Conservation (phyloP, 192 early-diverging fungal genomes). For the Backusella macrospora region DNA sequence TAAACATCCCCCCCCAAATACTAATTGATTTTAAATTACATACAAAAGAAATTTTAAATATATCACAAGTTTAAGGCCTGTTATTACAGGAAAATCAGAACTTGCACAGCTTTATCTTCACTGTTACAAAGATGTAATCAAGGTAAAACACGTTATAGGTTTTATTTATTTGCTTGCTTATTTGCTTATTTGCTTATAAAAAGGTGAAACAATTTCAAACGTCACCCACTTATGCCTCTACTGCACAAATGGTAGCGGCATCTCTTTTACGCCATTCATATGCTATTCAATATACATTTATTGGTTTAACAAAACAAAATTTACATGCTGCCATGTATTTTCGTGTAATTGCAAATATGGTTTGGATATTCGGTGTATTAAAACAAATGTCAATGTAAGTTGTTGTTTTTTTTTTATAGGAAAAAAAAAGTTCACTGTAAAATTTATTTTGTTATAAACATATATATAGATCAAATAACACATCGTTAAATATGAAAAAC, state of each 20-base stretch:
- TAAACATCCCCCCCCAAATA: too few relatives aligned
- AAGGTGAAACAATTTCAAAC: constrained; percentile 42
- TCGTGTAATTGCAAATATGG: constrained; percentile 51
- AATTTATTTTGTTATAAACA: neutral
- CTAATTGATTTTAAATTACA: too few relatives aligned
- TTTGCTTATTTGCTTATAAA: neutral
- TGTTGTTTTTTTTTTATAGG: neutral
- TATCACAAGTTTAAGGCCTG: constrained; percentile 41
- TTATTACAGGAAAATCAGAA: constrained; percentile 46
- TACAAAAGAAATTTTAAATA: constrained; percentile 45
- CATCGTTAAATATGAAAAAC: constrained; percentile 39
- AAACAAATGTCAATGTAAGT: constrained; percentile 44
- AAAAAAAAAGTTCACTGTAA: neutral
- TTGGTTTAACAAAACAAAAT: constrained; percentile 46
- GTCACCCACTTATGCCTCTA: constrained; percentile 38
- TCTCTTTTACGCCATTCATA: constrained; percentile 49
- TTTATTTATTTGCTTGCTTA: too few relatives aligned
- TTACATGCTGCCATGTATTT: constrained; percentile 49
- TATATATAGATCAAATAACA: constrained; percentile 25
- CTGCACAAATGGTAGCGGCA: constrained; percentile 43
- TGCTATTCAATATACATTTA: constrained; percentile 52
- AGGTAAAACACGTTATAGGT: constrained; percentile 31
- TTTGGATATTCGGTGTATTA: constrained; percentile 54
- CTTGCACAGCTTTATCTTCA: constrained; percentile 53
- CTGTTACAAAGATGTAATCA: constrained; percentile 46